Evolutionary conservation across 2,329 filamentous ascomycete species (phyloP).

Genomic region (Plectosphaerella cucumerina): DNA sequence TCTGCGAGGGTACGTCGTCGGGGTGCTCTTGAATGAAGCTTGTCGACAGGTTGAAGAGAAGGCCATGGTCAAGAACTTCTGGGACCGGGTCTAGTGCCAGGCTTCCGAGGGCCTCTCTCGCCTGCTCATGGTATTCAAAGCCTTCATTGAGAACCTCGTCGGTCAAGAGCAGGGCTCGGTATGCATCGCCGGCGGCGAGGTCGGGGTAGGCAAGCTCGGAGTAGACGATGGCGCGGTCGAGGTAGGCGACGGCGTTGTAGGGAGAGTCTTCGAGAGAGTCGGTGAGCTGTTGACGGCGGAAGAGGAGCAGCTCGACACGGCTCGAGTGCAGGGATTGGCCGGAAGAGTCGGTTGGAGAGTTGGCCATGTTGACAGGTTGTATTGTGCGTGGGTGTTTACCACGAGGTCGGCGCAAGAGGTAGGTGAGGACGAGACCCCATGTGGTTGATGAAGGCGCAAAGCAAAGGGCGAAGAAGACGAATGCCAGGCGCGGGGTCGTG

Average conservation of each 20-base stretch:
- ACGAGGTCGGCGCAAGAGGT: too few relatives aligned
- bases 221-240: constrained; percentile 68
- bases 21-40: constrained; percentile 26
- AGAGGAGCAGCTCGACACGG: constrained; percentile 39
- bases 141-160: constrained; percentile 76
- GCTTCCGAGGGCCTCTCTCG: constrained; percentile 46
- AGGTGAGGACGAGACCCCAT: too few relatives aligned
- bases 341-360: constrained; percentile 7
- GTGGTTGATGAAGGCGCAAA: too few relatives aligned
- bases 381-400: neutral
- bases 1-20: constrained; percentile 27
- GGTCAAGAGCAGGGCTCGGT: constrained; percentile 79
- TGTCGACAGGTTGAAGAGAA: constrained; percentile 28
- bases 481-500: too few relatives aligned
- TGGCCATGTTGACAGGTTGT: constrained; percentile 4
- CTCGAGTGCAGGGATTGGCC: constrained; percentile 2
- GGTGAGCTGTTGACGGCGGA: constrained; percentile 53
- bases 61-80: constrained; percentile 41
- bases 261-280: constrained; percentile 45
- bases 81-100: constrained; percentile 31
- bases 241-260: constrained; percentile 61
- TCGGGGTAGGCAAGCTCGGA: constrained; percentile 80
- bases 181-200: constrained; percentile 83
- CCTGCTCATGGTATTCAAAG: constrained; percentile 76
- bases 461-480: too few relatives aligned